These are phyloP conservation scores for Colletotrichum viniferum DNA, from an alignment of 2,329 filamentous ascomycete genomes.

Conservation along the genomic window DNA sequence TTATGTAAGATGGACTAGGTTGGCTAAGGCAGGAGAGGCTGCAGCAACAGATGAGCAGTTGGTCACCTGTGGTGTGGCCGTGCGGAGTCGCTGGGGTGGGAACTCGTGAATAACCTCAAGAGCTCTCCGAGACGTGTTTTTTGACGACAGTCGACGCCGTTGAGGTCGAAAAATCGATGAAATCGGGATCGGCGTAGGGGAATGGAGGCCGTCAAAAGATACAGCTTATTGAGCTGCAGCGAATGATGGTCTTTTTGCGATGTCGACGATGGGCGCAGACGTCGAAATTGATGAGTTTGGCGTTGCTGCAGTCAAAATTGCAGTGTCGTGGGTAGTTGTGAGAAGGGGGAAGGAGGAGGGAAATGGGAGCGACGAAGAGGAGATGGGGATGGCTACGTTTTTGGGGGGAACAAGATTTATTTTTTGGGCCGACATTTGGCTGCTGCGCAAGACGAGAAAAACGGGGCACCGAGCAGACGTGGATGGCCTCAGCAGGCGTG, in stretches of 20 bases:
- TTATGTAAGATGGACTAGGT: constrained; percentile 22
- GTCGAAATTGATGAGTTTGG: constrained; percentile 44
- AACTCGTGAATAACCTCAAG: constrained; percentile 28
- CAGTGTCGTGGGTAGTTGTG: constrained; percentile 34
- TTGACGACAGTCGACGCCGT: constrained; percentile 18
- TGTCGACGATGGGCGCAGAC: constrained; percentile 30
- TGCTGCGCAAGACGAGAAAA: constrained; percentile 46
- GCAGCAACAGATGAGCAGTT: constrained; percentile 14
- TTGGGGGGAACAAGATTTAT: constrained; percentile 49
- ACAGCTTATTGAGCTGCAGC: constrained; percentile 33
- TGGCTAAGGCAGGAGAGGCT: constrained; percentile 10
- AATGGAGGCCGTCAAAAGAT: constrained; percentile 29
- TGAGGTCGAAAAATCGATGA: constrained; percentile 24
- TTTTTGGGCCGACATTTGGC: constrained; percentile 39
- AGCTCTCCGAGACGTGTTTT: background rate
- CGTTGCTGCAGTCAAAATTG: constrained; percentile 37
- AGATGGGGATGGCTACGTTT: constrained; percentile 57
- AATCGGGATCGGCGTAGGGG: constrained; percentile 24
- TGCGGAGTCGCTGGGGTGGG: constrained; percentile 21
- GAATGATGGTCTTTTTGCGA: constrained; percentile 40
- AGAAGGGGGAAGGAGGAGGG: constrained; percentile 30
- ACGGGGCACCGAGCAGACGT: constrained; percentile 44
- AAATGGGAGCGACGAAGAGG: constrained; percentile 33
- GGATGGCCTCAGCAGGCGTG: constrained; percentile 21
- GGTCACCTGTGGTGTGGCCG: constrained; percentile 21